Conservation (phyloP, 169 alveolate genomes). For the Amoebophrya sp. region DNA sequence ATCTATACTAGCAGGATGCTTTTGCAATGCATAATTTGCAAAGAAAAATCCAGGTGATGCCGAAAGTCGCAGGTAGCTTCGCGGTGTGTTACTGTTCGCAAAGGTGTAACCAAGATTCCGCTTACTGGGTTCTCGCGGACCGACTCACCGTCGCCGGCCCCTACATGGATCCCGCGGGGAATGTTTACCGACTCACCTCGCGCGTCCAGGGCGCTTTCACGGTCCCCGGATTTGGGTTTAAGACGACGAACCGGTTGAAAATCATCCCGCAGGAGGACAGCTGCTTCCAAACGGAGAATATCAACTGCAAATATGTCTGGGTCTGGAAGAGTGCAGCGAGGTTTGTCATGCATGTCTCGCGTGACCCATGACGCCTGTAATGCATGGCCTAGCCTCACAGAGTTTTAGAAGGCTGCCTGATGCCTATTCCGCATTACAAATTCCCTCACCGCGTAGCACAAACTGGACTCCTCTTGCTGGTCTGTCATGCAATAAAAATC, state of each 20-base stretch:
- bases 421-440: no score
- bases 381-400: no score
- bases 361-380: no score
- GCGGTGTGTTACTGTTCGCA: neutral
- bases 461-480: no score
- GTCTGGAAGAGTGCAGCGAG: no score
- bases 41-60: neutral
- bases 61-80: neutral
- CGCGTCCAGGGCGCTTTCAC: slow-evolving; percentile 1
- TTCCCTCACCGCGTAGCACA: no score
- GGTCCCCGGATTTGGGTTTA: neutral
- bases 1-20: no score
- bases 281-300: slow-evolving; percentile 10
- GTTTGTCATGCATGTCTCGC: no score
- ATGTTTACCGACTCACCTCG: neutral
- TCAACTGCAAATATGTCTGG: no score
- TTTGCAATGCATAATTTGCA: no score
- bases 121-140: neutral
- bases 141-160: neutral
- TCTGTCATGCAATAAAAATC: no score
- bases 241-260: neutral
- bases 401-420: no score
- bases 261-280: neutral
- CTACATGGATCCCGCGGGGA: neutral
- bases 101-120: neutral